Conservation (phyloP, 345 rosid species). For the Fremontodendron californicum region DNA sequence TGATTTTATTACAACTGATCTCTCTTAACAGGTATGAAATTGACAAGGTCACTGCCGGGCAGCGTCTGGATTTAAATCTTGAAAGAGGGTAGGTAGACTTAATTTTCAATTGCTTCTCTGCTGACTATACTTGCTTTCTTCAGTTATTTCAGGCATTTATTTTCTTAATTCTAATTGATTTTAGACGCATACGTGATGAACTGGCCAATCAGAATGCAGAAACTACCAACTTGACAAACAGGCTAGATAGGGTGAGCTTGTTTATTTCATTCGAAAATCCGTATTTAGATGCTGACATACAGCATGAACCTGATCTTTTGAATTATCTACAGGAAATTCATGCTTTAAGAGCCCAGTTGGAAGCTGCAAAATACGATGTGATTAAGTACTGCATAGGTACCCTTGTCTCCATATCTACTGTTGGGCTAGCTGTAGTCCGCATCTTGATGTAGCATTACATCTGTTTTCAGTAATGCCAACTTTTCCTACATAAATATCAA, state of each 20-base stretch:
- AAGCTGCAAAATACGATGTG: constrained; percentile 80
- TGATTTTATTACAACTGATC: background rate
- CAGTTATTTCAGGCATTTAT: background rate
- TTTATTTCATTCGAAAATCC: background rate
- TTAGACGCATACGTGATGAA: constrained; percentile 85
- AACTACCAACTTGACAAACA: constrained; percentile 80
- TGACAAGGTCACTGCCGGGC: constrained; percentile 89
- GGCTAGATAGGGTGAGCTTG: constrained; percentile 64
- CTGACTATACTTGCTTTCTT: background rate
- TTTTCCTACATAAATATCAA: constrained; percentile 7
- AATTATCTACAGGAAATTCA: constrained; percentile 64
- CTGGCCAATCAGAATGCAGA: constrained; percentile 85
- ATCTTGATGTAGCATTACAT: constrained; percentile 51
- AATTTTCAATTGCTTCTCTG: background rate
- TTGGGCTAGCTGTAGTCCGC: constrained; percentile 70
- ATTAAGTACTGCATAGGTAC: constrained; percentile 94
- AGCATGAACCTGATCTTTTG: background rate
- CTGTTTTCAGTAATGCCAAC: background rate
- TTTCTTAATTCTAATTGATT: background rate
- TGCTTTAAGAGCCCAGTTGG: constrained; percentile 73
- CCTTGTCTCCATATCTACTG: too few species aligned
- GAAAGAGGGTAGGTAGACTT: constrained; percentile 69
- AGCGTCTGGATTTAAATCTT: constrained; percentile 91
- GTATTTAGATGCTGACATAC: background rate
- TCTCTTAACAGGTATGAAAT: constrained; percentile 66